A percentile compares a stretch with the other conserved stretches of the same genome.
phyloP scores from a whole-genome alignment of 2,329 filamentous ascomycete genomes.

The Colletotrichum paranaense region DNA sequence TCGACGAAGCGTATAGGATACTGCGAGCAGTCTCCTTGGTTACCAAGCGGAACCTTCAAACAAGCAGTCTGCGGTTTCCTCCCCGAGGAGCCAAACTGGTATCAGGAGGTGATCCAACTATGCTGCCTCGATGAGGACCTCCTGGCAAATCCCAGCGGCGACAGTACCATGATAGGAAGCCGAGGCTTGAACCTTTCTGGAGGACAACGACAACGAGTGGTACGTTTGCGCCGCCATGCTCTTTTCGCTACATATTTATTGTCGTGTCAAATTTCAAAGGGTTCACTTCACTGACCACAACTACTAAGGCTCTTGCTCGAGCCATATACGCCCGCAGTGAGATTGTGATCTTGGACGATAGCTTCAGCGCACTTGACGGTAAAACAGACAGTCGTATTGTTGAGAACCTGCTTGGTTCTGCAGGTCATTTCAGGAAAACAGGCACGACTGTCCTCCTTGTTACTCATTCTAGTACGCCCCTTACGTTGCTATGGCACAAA shows the following conservation, averaged over 20 bases:
- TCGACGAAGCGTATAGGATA: constrained; percentile 32
- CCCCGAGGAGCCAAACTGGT: constrained; percentile 43
- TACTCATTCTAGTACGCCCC: not conserved
- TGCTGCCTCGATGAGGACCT: constrained; percentile 37
- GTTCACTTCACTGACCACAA: not conserved
- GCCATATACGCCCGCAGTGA: constrained; percentile 12
- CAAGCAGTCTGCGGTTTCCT: constrained; percentile 36
- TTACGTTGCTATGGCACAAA: not conserved
- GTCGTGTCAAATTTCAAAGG: not conserved
- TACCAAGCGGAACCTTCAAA: constrained; percentile 36
- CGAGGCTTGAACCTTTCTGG: constrained; percentile 37
- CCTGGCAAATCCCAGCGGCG: constrained; percentile 35
- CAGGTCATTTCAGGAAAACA: constrained; percentile 36
- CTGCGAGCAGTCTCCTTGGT: constrained; percentile 39
- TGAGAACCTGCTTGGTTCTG: constrained; percentile 32
- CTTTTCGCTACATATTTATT: not conserved
- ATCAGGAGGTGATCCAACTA: constrained; percentile 42
- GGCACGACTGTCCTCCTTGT: constrained; percentile 34
- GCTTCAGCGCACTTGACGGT: constrained; percentile 30
- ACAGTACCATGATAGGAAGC: constrained; percentile 32
- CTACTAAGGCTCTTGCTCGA: constrained; percentile 24
- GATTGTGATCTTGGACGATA: constrained; percentile 25
- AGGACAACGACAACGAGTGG: constrained; percentile 41
- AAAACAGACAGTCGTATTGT: constrained; percentile 34
- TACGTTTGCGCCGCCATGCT: not conserved